Percentiles rank a stretch among this genome's conserved stretches.
phyloP scores from a whole-genome alignment of 345 rosid genomes.

The Eucalyptus pauciflora region DNA sequence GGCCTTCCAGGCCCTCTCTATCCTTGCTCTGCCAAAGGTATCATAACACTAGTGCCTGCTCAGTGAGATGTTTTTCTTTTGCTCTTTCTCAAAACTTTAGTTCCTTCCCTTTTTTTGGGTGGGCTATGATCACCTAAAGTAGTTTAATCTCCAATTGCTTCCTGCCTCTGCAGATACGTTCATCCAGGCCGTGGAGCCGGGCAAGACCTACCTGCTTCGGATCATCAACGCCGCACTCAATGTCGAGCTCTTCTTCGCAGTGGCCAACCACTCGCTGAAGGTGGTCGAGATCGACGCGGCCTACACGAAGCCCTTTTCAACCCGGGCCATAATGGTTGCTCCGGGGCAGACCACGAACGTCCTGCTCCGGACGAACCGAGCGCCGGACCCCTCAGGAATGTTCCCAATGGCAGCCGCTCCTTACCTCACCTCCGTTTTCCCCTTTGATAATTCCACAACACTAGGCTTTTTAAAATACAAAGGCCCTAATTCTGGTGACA shows the following conservation, averaged over 20 bases:
- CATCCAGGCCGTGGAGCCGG: conserved; percentile 24
- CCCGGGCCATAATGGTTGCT: conserved; percentile 43
- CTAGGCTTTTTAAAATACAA: conserved; percentile 37
- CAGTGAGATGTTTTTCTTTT: background rate
- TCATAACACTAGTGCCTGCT: background rate
- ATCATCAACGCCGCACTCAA: conserved; percentile 58
- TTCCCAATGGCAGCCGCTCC: conserved; percentile 46
- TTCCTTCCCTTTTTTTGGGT: background rate
- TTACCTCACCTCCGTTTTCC: conserved; percentile 35
- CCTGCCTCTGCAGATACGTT: conserved; percentile 27
- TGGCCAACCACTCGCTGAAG: conserved; percentile 34
- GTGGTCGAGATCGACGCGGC: conserved; percentile 55
- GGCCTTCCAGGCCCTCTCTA: conserved; percentile 67
- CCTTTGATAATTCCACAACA: conserved; percentile 46
- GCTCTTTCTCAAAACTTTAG: background rate
- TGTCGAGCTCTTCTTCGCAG: conserved; percentile 49
- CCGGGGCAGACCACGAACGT: conserved; percentile 67
- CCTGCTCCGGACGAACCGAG: conserved; percentile 30
- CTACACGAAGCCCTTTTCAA: conserved; percentile 45
- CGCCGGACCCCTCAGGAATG: conserved; percentile 16
- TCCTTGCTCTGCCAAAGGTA: conserved; percentile 53
- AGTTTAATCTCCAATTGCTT: background rate
- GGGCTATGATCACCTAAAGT: background rate
- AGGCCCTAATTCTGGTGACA: background rate
- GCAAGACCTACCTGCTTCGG: conserved; percentile 51